Base-by-base conservation (phyloP, 805 yeast genomes). In the Metschnikowia kofuensis region DNA sequence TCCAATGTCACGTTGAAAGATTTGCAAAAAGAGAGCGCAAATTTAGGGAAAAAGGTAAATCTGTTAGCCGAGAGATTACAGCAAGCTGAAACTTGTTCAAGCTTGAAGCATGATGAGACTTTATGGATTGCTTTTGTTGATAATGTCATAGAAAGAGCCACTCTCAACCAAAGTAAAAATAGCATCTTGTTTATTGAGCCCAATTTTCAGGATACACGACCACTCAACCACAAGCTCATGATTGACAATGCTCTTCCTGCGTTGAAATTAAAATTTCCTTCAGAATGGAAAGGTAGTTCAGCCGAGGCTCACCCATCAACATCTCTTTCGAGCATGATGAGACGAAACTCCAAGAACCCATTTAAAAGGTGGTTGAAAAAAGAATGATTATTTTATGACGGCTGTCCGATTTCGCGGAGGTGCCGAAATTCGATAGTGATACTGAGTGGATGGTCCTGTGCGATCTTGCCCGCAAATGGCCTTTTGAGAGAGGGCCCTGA, bases 1-100 rank as follows among this genome's bases (percentile, higher is more conserved):
- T 66, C 77, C 32, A 70, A 71, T 52, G 67, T 75, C 35, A 69
- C 77, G 2, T 60, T 75, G 38, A 66, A 64, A 48, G 80, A 75
- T 49, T 53, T 75, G 28, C 78, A 72, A 55, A 70, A 69, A 50
- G 70, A 69, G 47, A 63, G 76, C 44, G 62, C 66, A 26, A 65
- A 63, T 35, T 53, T 75, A 27, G 59, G 65, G 53, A 55, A 54
- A 28, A 68, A 62, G 46, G 64, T 74, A 38, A 54, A 47, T 21
- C 64, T 62, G 15, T 51, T 70, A 15, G 69, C 72, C 43, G 46
- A 42, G 11, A 62, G 57, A 45, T 59, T 74, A 38, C 69, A 64
- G 45, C 54, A 59, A 32, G 58, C 63, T 32, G 77, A 74, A 48
- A 61, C 51, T 21, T 74, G 76, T 15, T 48, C 50, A 14, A 64